These are phyloP conservation scores for Cyberlindnera suaveolens DNA, from an alignment of 805 yeast genomes.

Conservation along the genomic window DNA sequence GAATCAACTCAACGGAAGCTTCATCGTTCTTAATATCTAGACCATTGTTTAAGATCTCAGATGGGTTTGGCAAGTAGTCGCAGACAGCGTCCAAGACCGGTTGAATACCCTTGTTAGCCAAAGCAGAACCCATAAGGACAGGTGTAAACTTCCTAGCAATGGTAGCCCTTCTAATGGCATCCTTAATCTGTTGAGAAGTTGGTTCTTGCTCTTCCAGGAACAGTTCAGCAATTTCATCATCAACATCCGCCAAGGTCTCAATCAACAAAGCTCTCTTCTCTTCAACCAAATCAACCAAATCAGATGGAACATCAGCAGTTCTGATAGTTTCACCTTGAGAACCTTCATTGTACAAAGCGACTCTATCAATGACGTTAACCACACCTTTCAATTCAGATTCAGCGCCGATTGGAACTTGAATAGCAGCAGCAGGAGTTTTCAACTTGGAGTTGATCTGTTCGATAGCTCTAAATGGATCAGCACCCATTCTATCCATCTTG, in stretches of 20 bases:
- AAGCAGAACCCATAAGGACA: slow-evolving; percentile 99
- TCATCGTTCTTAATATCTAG: slow-evolving; percentile 65
- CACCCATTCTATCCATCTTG: slow-evolving; percentile 99
- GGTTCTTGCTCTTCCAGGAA: slow-evolving; percentile 90
- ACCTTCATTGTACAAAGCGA: slow-evolving; percentile 86
- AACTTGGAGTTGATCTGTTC: slow-evolving; percentile 85
- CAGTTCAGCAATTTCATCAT: slow-evolving; percentile 93
- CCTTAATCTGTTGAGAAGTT: slow-evolving; percentile 72
- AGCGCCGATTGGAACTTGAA: slow-evolving; percentile 96
- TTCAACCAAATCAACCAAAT: slow-evolving; percentile 74
- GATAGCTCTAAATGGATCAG: slow-evolving; percentile 93
- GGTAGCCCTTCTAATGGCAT: slow-evolving; percentile 90
- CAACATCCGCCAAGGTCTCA: slow-evolving; percentile 96
- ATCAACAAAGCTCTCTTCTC: slow-evolving; percentile 83
- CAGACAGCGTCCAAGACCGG: slow-evolving; percentile 94
- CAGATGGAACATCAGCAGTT: slow-evolving; percentile 66
- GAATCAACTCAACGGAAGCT: slow-evolving; percentile 64
- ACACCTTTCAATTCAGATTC: slow-evolving; percentile 83
- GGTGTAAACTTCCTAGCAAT: slow-evolving; percentile 96
- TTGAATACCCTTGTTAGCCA: slow-evolving; percentile 94
- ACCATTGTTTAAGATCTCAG: slow-evolving; percentile 87
- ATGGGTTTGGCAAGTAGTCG: slow-evolving; percentile 92
- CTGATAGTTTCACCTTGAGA: slow-evolving; percentile 78
- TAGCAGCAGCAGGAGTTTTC: slow-evolving; percentile 92
- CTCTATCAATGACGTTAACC: slow-evolving; percentile 85